phyloP scores from a whole-genome alignment of 2,329 filamentous ascomycete species.

The Huntiella moniliformis region DNA sequence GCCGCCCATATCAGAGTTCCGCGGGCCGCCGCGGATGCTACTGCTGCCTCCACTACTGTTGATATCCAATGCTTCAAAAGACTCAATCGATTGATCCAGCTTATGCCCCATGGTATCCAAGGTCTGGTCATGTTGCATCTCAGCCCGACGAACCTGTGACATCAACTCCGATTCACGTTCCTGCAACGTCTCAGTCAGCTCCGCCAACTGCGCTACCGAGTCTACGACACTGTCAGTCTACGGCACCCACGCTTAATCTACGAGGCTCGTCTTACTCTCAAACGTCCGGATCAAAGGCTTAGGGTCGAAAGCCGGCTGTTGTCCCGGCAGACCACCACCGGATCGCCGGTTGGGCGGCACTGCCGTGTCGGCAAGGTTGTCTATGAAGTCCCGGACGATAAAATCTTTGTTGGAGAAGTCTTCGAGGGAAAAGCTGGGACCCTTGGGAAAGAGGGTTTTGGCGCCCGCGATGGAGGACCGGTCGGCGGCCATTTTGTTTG shows the following conservation, averaged over 20 bases:
- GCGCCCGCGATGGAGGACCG: conserved; percentile 22
- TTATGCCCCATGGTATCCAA: conserved; percentile 74
- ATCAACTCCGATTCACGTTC: conserved; percentile 78
- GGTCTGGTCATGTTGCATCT: conserved; percentile 81
- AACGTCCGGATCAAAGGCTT: conserved; percentile 95
- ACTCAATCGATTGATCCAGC: conserved; percentile 77
- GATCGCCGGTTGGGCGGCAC: conserved; percentile 67
- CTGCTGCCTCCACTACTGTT: conserved; percentile 31
- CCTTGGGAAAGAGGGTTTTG: conserved; percentile 55
- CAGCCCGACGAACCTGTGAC: conserved; percentile 75
- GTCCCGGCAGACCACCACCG: conserved; percentile 25
- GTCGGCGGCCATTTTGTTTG: conserved; percentile 7
- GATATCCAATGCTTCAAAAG: conserved; percentile 77
- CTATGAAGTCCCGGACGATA: conserved; percentile 95
- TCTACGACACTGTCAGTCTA: conserved; percentile 20
- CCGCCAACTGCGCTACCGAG: conserved; percentile 47
- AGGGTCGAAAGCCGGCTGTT: conserved; percentile 60
- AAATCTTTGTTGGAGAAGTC: conserved; percentile 84
- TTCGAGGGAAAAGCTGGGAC: conserved; percentile 69
- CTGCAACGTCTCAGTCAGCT: conserved; percentile 67
- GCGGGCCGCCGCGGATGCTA: conserved; percentile 22
- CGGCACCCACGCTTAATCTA: not conserved
- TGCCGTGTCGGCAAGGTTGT: conserved; percentile 72
- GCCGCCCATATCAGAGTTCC: conserved; percentile 7
- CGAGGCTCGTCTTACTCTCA: conserved; percentile 37